phyloP scores from a whole-genome alignment of 192 early-diverging fungal species.

The Coemansia sp. region DNA sequence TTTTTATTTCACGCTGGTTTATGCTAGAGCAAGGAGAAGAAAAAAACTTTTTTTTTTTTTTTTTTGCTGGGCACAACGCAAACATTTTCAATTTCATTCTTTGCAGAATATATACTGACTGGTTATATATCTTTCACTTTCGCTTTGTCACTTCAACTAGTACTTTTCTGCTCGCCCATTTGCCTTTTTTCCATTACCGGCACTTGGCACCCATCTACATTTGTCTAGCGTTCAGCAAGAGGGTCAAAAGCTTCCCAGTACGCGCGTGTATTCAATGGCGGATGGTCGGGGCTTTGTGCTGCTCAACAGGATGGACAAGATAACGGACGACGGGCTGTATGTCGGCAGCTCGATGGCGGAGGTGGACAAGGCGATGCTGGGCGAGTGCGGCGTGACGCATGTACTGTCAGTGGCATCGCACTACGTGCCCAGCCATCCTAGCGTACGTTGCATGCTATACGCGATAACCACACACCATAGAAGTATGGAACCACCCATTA shows the following conservation, averaged over 20 bases:
- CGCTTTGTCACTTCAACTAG: not conserved
- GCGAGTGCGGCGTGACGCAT: slow-evolving; percentile 42
- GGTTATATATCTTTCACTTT: not conserved
- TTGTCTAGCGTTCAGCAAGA: not conserved
- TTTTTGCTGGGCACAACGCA: not conserved
- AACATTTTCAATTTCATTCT: too few species aligned
- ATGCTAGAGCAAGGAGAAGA: not conserved
- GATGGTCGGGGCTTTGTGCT: slow-evolving; percentile 50
- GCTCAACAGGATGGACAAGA: slow-evolving; percentile 48
- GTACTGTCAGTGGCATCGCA: slow-evolving; percentile 44
- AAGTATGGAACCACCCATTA: too few species aligned
- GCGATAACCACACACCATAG: not conserved
- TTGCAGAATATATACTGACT: not conserved
- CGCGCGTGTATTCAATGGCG: slow-evolving; percentile 8
- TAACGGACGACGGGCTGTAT: slow-evolving; percentile 39
- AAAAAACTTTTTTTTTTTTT: not conserved
- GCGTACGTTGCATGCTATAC: slow-evolving; percentile 5
- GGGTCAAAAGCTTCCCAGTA: too few species aligned
- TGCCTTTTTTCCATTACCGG: not conserved
- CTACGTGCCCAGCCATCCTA: slow-evolving; percentile 40
- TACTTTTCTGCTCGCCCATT: not conserved
- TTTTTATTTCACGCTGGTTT: not conserved
- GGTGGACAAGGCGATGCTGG: slow-evolving; percentile 35
- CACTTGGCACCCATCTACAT: not conserved
- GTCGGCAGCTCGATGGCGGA: slow-evolving; percentile 57